A percentile compares a stretch with the other conserved stretches of the same genome.
These are phyloP conservation scores for Azolla pinnata DNA, from an alignment of 75 land plant species.

Conservation along the genomic window DNA sequence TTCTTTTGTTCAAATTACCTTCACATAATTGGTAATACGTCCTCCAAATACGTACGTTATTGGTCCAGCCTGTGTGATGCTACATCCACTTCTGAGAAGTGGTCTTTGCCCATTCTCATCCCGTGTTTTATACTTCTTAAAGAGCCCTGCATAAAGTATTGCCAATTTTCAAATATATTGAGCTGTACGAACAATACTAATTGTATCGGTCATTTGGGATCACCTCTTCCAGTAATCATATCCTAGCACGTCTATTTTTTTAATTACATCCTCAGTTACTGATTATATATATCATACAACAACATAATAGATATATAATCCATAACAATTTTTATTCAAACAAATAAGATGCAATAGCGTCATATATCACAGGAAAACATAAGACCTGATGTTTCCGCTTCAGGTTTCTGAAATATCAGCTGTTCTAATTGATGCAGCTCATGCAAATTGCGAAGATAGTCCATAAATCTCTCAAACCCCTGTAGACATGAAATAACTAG, in stretches of 20 bases:
- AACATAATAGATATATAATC: too few species aligned
- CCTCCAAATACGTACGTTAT: constrained; percentile 31
- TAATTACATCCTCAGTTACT: too few species aligned
- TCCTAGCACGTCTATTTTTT: too few species aligned
- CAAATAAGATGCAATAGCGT: too few species aligned
- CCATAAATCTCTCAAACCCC: constrained; percentile 30
- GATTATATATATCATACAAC: too few species aligned
- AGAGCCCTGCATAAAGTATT: constrained; percentile 20
- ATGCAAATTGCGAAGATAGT: constrained; percentile 18
- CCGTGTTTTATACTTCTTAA: constrained; percentile 14
- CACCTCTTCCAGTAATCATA: too few species aligned
- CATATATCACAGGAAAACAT: neutral
- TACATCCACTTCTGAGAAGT: constrained; percentile 17
- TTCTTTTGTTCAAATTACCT: constrained; percentile 18
- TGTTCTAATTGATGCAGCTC: constrained; percentile 26
- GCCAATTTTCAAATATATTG: too few species aligned
- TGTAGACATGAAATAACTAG: too few species aligned
- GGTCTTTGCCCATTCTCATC: constrained; percentile 21
- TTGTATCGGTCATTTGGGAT: too few species aligned
- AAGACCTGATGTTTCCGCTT: neutral
- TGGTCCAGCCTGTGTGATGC: constrained; percentile 26
- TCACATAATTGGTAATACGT: constrained; percentile 22
- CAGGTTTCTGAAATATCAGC: constrained; percentile 16
- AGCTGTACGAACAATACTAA: too few species aligned
- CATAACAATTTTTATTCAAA: too few species aligned